These are phyloP conservation scores for Chaetomium sp. DNA, from an alignment of 2,329 filamentous ascomycete genomes.

Conservation along the genomic window DNA sequence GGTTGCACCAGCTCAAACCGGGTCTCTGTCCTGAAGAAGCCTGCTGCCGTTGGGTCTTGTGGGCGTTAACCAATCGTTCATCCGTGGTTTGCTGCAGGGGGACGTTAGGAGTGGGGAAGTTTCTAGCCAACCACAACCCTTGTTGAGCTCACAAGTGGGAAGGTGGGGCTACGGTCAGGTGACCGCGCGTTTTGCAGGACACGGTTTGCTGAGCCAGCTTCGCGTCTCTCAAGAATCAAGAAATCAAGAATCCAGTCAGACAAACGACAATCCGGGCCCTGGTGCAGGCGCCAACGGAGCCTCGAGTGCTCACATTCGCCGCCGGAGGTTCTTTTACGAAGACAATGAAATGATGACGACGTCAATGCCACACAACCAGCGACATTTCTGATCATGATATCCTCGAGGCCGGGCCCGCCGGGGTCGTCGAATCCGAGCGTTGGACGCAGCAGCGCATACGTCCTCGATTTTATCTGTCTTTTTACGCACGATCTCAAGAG, in stretches of 20 bases:
- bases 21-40: too few relatives aligned
- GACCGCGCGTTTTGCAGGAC: not conserved
- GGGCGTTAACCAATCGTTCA: not conserved
- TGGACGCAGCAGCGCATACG: constrained; percentile 60
- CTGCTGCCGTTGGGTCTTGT: too few relatives aligned
- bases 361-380: not conserved
- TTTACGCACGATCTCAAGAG: constrained; percentile 79
- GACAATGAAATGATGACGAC: constrained; percentile 1
- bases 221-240: not conserved
- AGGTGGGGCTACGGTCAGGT: constrained; percentile 3
- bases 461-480: constrained; percentile 77
- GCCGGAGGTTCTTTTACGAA: not conserved
- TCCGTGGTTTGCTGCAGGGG: not conserved
- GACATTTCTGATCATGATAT: constrained; percentile 20
- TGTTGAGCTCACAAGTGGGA: not conserved
- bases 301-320: not conserved
- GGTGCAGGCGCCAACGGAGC: not conserved
- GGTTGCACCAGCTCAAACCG: not conserved
- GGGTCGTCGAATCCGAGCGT: constrained; percentile 6
- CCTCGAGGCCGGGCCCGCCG: constrained; percentile 11
- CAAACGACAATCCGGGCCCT: not conserved
- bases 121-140: not conserved
- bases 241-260: not conserved
- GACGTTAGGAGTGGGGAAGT: not conserved
- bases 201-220: not conserved